phyloP scores from a whole-genome alignment of 495 filamentous ascomycete species.

The Tetracladium setigerum region DNA sequence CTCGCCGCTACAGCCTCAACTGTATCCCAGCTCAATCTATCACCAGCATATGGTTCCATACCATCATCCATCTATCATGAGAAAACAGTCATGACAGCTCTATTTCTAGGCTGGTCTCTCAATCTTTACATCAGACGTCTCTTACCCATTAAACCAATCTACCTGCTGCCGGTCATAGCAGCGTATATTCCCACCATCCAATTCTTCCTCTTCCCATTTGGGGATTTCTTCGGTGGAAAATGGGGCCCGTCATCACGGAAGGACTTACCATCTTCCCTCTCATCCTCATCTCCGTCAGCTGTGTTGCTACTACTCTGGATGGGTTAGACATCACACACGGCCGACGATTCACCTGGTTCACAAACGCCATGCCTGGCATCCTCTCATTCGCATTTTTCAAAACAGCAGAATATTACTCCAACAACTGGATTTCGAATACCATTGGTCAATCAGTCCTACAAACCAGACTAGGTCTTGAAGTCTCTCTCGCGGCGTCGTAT shows the following conservation, averaged over 20 bases:
- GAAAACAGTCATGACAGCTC: conserved; percentile 52
- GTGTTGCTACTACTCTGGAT: conserved; percentile 56
- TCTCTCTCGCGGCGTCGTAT: conserved; percentile 55
- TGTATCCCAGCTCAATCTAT: conserved; percentile 65
- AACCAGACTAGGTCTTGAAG: conserved; percentile 63
- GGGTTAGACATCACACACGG: conserved; percentile 47
- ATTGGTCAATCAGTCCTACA: conserved; percentile 57
- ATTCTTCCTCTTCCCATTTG: conserved; percentile 56
- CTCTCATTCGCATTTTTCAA: conserved; percentile 59
- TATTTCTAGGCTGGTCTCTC: conserved; percentile 54
- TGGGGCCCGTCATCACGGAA: conserved; percentile 73
- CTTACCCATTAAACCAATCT: conserved; percentile 31
- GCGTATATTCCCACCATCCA: conserved; percentile 68
- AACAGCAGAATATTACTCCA: conserved; percentile 42
- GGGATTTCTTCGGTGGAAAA: conserved; percentile 53
- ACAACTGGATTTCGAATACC: conserved; percentile 39
- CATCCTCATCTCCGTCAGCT: conserved; percentile 56
- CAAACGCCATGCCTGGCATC: conserved; percentile 51
- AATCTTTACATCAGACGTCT: conserved; percentile 41
- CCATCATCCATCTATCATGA: conserved; percentile 65
- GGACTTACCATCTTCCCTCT: conserved; percentile 63
- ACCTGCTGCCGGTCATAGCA: conserved; percentile 58
- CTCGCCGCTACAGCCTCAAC: conserved; percentile 68
- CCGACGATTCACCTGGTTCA: conserved; percentile 32
- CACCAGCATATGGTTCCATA: conserved; percentile 80